phyloP scores from a whole-genome alignment of 441 rosid species.

The Rhodomyrtus psidioides region DNA sequence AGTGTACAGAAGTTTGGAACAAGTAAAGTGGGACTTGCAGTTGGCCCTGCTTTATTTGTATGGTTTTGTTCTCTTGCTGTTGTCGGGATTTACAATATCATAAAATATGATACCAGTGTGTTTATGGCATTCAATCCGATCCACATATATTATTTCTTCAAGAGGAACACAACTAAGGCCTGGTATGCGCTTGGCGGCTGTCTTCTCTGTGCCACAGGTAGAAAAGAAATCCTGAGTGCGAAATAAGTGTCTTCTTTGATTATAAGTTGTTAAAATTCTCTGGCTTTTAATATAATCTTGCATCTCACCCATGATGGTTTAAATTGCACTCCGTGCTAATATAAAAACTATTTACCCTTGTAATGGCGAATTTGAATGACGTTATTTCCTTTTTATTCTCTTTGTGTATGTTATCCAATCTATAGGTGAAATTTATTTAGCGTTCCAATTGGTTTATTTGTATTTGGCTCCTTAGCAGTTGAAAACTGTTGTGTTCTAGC shows the following conservation, averaged over 20 bases:
- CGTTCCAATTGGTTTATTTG: background rate
- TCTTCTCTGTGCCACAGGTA: slow-evolving; percentile 97
- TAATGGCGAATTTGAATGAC: background rate
- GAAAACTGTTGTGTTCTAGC: background rate
- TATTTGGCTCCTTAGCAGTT: background rate
- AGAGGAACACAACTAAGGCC: slow-evolving; percentile 74
- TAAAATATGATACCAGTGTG: slow-evolving; percentile 69
- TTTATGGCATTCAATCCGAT: slow-evolving; percentile 84
- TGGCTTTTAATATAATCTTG: background rate
- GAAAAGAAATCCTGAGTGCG: background rate
- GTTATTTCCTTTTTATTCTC: background rate
- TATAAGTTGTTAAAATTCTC: background rate
- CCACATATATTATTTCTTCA: slow-evolving; percentile 78
- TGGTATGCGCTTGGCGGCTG: slow-evolving; percentile 98
- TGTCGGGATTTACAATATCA: slow-evolving; percentile 78
- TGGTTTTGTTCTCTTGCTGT: slow-evolving; percentile 96
- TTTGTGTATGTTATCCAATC: background rate
- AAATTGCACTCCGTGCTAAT: background rate
- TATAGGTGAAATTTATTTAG: background rate
- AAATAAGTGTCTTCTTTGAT: background rate
- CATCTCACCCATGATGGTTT: background rate
- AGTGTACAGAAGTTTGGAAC: slow-evolving; percentile 98
- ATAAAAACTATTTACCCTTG: background rate
- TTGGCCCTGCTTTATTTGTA: slow-evolving; percentile 89
- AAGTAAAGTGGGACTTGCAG: slow-evolving; percentile 90